Evolutionary conservation across 164 flowering plant species (phyloP).

Genomic region (Chimonanthus praecox): DNA sequence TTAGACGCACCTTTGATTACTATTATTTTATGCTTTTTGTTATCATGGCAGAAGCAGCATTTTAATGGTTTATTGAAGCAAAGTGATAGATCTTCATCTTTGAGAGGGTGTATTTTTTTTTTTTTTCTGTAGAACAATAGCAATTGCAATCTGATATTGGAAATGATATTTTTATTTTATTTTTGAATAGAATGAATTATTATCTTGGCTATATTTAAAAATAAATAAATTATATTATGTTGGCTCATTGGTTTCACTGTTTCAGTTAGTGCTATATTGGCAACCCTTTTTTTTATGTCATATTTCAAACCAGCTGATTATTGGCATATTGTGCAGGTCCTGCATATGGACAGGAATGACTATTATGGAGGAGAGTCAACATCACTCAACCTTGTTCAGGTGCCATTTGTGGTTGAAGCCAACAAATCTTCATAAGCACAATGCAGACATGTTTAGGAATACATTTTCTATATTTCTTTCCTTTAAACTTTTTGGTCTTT

Average conservation of each 20-base stretch:
- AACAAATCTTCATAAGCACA: neutral
- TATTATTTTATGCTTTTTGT: neutral
- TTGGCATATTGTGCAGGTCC: slow-evolving; percentile 39
- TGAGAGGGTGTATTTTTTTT: neutral
- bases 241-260: neutral
- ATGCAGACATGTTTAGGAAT: neutral
- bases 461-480: neutral
- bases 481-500: neutral
- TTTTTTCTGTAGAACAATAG: too few species aligned
- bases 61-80: neutral
- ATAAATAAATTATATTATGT: neutral
- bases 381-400: slow-evolving; percentile 87
- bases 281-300: neutral
- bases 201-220: neutral
- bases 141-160: neutral
- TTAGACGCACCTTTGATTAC: neutral
- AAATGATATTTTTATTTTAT: neutral
- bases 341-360: slow-evolving; percentile 97
- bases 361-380: slow-evolving; percentile 91
- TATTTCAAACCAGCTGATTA: neutral
- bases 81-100: neutral
- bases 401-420: slow-evolving; percentile 8
- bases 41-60: neutral
- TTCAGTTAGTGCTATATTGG: neutral
- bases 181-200: neutral